Conservation (phyloP, 2,329 filamentous ascomycete species). For the Grosmannia penicillata region DNA sequence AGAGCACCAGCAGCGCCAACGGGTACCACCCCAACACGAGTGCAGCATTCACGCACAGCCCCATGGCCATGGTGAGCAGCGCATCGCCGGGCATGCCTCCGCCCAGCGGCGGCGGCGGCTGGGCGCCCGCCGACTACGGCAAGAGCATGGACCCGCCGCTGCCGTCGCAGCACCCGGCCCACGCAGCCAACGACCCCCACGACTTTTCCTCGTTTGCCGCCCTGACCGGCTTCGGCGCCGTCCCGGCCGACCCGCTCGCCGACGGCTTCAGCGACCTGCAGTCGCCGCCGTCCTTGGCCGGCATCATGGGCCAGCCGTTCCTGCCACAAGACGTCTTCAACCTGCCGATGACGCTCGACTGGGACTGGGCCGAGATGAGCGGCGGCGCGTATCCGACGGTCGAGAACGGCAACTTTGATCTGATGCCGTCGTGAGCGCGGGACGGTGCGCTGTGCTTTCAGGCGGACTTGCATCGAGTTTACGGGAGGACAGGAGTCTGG, state of each 20-base stretch:
- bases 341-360: slow-evolving; percentile 91
- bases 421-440: neutral
- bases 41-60: neutral
- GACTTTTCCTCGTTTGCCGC: slow-evolving; percentile 25
- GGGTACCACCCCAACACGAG: slow-evolving; percentile 9
- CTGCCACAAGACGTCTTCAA: slow-evolving; percentile 90
- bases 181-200: slow-evolving; percentile 1
- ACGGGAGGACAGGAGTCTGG: no score
- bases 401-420: slow-evolving; percentile 43
- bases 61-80: neutral
- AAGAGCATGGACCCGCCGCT: slow-evolving; percentile 8
- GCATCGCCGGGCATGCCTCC: neutral
- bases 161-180: slow-evolving; percentile 15
- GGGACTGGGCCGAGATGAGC: slow-evolving; percentile 61
- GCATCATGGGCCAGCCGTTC: slow-evolving; percentile 63
- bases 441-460: no score
- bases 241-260: slow-evolving; percentile 11
- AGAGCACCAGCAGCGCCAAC: neutral
- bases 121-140: neutral
- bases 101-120: neutral
- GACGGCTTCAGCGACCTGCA: slow-evolving; percentile 14
- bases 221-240: slow-evolving; percentile 26
- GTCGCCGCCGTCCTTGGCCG: slow-evolving; percentile 20
- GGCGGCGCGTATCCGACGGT: slow-evolving; percentile 49
- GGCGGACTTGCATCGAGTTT: no score